Base-by-base conservation (phyloP, 352 stramenopile genomes). In the Hyaloperonospora arabidopsidis region DNA sequence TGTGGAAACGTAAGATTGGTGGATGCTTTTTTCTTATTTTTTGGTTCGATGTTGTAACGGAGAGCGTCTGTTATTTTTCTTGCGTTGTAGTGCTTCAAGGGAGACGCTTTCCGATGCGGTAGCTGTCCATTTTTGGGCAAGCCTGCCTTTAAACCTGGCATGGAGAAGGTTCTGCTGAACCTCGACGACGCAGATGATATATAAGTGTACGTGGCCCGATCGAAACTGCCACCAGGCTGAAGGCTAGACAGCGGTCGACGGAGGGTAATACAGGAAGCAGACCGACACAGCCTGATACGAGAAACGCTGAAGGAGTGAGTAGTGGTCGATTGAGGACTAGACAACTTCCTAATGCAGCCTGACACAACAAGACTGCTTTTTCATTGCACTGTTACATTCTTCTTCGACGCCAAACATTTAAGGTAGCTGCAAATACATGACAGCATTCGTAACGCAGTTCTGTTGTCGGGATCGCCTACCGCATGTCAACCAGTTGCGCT, bases 41-140 rank as follows among this genome's bases (percentile, higher is more conserved):
- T 29, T 7, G 25, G 3, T 29, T 7, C 25, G 25, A 7, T 3
- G 25, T 8, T 7, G 25, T 29, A 7, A 3, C 3, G 7, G 25
- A 29, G 3, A 8, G 25, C 3, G 13, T 22, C 45, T 13, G 5
- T 10, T 46, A 19, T 65, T 7, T 50, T 10, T 36, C 63, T 34
- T 58, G 21, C 19, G 14, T n/a, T n/a, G 17, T 50, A 97, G 84
- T 98, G 96, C 71, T 93, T 68, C 66, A 97, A 98, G 70, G 96
- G 96, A 45, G 96, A 98, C 69, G 96, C 96, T 21, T 98, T 98
- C 75, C 91, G 96, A 38, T 98, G 96, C 65, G 95, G 90, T 8
- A 87, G 77, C 50, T 98, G 96, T 72, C 96, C 96, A 23, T 98
- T 97, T 76, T 71, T 98, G 29, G 96, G 95, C 47, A 96, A 95